phyloP scores from a whole-genome alignment of 1,139 yeast species.

The Pichia sp. region DNA sequence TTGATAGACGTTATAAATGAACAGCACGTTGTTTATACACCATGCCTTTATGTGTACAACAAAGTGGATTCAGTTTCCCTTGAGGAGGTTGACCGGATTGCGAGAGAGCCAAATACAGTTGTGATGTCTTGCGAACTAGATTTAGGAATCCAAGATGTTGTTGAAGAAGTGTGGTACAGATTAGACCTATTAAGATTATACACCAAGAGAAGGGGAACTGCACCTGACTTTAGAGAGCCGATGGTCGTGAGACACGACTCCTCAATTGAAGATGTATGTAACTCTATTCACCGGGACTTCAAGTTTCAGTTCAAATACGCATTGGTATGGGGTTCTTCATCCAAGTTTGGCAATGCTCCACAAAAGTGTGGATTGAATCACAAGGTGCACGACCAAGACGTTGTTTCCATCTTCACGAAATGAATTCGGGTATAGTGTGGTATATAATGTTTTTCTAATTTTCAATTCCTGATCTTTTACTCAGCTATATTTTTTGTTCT shows the following conservation, averaged over 20 bases:
- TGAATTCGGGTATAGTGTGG: conserved; percentile 26
- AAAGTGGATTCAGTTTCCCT: conserved; percentile 92
- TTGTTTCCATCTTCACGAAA: conserved; percentile 83
- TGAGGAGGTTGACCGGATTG: conserved; percentile 89
- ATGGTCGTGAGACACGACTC: conserved; percentile 82
- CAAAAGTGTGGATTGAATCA: conserved; percentile 92
- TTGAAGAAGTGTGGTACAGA: conserved; percentile 91
- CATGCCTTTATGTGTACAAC: conserved; percentile 89
- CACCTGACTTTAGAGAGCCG: conserved; percentile 82
- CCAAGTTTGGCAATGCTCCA: conserved; percentile 78
- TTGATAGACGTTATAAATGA: conserved; percentile 90
- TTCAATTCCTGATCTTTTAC: neutral
- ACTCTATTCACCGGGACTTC: conserved; percentile 88
- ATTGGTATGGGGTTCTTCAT: conserved; percentile 92
- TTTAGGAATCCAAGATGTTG: conserved; percentile 79
- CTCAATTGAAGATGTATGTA: conserved; percentile 82
- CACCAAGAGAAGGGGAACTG: conserved; percentile 80
- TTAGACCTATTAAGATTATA: conserved; percentile 73
- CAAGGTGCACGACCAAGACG: conserved; percentile 87
- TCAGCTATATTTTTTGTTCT: conserved; percentile 13
- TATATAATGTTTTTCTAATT: neutral
- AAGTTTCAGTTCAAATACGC: conserved; percentile 91
- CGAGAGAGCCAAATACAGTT: conserved; percentile 85
- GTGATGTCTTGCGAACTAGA: conserved; percentile 91
- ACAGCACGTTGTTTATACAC: conserved; percentile 79